These are phyloP conservation scores for Auriculariales sp. DNA, from an alignment of 768 basidiomycete species.

Conservation along the genomic window DNA sequence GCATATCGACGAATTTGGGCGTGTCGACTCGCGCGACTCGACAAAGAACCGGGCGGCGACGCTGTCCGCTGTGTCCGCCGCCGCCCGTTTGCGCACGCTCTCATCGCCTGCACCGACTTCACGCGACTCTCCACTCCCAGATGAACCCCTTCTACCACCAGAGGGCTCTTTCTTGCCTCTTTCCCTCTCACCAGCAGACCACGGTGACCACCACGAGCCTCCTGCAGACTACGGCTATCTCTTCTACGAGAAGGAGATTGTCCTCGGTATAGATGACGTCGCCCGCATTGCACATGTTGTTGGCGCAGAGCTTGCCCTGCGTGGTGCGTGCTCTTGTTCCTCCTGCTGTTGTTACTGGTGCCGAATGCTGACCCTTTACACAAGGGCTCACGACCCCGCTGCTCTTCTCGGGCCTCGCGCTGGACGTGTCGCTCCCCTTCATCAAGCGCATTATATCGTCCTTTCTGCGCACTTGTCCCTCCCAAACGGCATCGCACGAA, in stretches of 20 bases:
- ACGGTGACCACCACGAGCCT: constrained; percentile 1
- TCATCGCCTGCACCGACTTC: not conserved
- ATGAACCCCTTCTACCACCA: not conserved
- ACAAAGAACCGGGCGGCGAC: not conserved
- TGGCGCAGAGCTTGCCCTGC: constrained; percentile 50
- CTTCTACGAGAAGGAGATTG: constrained; percentile 54
- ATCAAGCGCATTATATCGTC: constrained; percentile 65
- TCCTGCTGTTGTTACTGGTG: not conserved
- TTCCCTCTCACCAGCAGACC: not conserved
- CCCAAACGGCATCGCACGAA: constrained; percentile 28
- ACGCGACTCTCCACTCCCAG: not conserved
- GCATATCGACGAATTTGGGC: not conserved
- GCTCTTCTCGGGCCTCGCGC: constrained; percentile 77
- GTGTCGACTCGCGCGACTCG: not conserved
- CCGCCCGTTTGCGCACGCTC: not conserved
- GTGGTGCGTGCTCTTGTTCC: constrained; percentile 24
- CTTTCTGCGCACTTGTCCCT: constrained; percentile 37
- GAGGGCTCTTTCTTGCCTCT: not conserved
- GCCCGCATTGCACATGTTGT: constrained; percentile 57
- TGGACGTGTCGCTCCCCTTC: constrained; percentile 66
- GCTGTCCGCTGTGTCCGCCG: not conserved
- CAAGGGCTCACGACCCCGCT: constrained; percentile 68
- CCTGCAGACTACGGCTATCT: constrained; percentile 55
- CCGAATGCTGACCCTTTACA: not conserved
- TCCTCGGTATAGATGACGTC: constrained; percentile 63